Evolutionary conservation across 805 yeast species (phyloP).

Genomic region (Teunomyces cretensis): DNA sequence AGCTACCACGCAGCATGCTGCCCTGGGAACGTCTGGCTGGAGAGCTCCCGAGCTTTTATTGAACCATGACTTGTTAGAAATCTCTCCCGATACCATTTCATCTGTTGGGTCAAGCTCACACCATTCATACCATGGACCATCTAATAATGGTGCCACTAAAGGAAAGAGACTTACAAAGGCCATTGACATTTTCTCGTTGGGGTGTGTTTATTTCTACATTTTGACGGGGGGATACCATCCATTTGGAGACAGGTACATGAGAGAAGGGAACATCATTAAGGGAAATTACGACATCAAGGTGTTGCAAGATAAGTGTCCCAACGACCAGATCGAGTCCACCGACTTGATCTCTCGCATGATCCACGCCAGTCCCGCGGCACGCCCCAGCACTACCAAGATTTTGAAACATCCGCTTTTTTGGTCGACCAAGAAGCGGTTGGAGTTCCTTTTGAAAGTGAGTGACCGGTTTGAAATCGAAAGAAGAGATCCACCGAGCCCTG

Average conservation of each 20-base stretch:
- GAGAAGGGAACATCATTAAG: constrained; percentile 86
- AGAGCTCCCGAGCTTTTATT: constrained; percentile 87
- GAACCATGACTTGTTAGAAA: constrained; percentile 35
- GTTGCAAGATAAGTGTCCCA: constrained; percentile 41
- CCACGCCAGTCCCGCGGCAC: constrained; percentile 54
- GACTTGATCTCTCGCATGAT: constrained; percentile 79
- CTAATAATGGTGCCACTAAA: constrained; percentile 3
- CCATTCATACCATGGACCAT: constrained; percentile 11
- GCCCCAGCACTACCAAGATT: constrained; percentile 72
- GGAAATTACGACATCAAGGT: constrained; percentile 54
- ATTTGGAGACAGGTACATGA: constrained; percentile 84
- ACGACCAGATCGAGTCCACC: constrained; percentile 60
- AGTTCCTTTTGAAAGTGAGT: constrained; percentile 81
- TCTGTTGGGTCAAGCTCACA: constrained; percentile 20
- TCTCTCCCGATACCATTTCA: constrained; percentile 38
- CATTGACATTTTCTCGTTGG: constrained; percentile 90
- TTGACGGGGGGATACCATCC: constrained; percentile 86
- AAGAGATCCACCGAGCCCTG: constrained; percentile 72
- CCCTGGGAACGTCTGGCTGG: constrained; percentile 96
- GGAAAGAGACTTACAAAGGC: constrained; percentile 75
- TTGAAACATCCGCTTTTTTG: constrained; percentile 90
- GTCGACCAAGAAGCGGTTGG: constrained; percentile 70
- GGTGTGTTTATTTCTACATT: constrained; percentile 90
- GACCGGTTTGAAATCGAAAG: constrained; percentile 87
- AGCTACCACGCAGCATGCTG: constrained; percentile 89